Evolutionary conservation across 345 rosid genomes (phyloP).

Genomic region (Hirschfeldia incana): DNA sequence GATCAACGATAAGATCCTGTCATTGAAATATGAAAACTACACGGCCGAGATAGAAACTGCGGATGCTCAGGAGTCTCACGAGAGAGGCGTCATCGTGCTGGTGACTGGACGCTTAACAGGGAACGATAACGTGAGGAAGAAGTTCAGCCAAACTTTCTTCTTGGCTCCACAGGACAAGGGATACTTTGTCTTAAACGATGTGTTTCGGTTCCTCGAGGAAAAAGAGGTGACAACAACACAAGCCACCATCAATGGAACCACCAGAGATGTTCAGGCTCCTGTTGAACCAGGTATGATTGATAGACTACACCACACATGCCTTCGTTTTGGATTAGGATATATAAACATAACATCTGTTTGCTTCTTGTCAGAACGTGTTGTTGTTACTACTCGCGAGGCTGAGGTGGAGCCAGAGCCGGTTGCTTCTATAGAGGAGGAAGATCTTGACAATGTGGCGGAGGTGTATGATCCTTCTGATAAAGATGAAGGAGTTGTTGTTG

Average conservation of each 20-base stretch:
- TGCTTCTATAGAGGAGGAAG: slow-evolving; percentile 38
- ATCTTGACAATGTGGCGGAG: slow-evolving; percentile 39
- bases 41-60: slow-evolving; percentile 91
- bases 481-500: slow-evolving; percentile 48
- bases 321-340: neutral
- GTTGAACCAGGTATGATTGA: slow-evolving; percentile 49
- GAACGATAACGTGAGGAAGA: slow-evolving; percentile 67
- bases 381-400: slow-evolving; percentile 19
- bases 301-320: neutral
- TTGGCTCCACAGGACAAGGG: slow-evolving; percentile 93
- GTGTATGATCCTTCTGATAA: slow-evolving; percentile 49
- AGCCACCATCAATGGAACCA: slow-evolving; percentile 38
- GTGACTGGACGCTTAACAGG: slow-evolving; percentile 88
- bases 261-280: slow-evolving; percentile 41
- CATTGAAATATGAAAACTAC: slow-evolving; percentile 54
- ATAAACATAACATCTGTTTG: neutral
- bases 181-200: slow-evolving; percentile 85
- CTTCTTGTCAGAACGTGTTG: slow-evolving; percentile 31
- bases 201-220: slow-evolving; percentile 78
- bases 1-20: slow-evolving; percentile 55
- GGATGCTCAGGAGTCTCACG: slow-evolving; percentile 78
- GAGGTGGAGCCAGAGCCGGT: slow-evolving; percentile 38
- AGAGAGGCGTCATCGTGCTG: slow-evolving; percentile 72
- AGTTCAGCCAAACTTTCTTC: slow-evolving; percentile 85
- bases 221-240: slow-evolving; percentile 41